Conservation (phyloP, 805 yeast genomes). For the Cyberlindnera maclurae region DNA sequence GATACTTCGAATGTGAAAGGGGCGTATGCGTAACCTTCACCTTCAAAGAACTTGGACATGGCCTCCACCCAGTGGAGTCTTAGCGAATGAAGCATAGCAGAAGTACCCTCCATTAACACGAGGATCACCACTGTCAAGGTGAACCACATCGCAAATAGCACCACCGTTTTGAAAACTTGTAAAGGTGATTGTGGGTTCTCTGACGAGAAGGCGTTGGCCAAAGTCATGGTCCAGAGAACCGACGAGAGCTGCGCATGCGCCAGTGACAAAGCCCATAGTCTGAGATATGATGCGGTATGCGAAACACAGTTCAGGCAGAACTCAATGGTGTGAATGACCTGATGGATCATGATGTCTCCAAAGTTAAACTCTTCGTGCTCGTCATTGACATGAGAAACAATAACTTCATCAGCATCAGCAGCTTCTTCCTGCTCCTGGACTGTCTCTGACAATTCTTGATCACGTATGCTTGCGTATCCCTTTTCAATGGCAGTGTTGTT, state of each 20-base stretch:
- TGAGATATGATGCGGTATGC: conserved; percentile 95
- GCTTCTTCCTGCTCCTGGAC: conserved; percentile 33
- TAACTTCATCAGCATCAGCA: conserved; percentile 37
- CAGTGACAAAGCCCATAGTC: conserved; percentile 94
- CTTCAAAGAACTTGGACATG: conserved; percentile 96
- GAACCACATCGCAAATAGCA: conserved; percentile 93
- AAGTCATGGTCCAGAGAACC: conserved; percentile 96
- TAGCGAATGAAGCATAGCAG: conserved; percentile 97
- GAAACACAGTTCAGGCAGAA: conserved; percentile 95
- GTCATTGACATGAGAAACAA: conserved; percentile 34
- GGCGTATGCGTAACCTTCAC: conserved; percentile 86
- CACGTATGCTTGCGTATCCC: conserved; percentile 41
- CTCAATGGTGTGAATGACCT: conserved; percentile 95
- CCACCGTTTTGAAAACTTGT: conserved; percentile 70
- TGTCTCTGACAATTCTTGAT: conserved; percentile 25
- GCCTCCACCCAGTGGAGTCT: conserved; percentile 99
- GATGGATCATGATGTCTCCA: conserved; percentile 95
- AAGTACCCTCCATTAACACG: conserved; percentile 97
- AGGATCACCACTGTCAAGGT: conserved; percentile 81
- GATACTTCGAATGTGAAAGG: conserved; percentile 68
- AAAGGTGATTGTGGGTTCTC: conserved; percentile 38
- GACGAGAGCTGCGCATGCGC: conserved; percentile 95
- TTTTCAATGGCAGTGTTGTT: conserved; percentile 42
- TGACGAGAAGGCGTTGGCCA: conserved; percentile 64
- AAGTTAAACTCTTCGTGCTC: conserved; percentile 47